Evolutionary conservation across 1,139 yeast genomes (phyloP).

Genomic region (Lodderomyces pseudojiufengensis): DNA sequence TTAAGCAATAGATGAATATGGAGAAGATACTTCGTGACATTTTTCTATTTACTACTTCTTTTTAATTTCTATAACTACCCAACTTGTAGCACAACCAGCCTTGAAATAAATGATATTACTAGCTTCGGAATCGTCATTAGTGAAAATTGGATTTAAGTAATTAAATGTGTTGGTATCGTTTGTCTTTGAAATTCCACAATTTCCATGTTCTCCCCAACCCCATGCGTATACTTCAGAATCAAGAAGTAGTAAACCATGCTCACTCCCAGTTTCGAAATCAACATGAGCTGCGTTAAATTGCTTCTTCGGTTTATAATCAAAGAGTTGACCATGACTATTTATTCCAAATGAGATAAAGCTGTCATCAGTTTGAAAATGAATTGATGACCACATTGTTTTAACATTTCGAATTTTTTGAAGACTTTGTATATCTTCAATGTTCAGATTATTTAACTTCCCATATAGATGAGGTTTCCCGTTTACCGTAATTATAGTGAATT

Average conservation of each 20-base stretch:
- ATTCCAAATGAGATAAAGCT: slow-evolving; percentile 59
- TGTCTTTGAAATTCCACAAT: slow-evolving; percentile 57
- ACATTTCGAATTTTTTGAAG: slow-evolving; percentile 13
- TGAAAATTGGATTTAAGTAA: slow-evolving; percentile 36
- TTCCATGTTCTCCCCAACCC: slow-evolving; percentile 99
- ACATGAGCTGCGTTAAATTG: no score
- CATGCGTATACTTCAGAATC: slow-evolving; percentile 54
- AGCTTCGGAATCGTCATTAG: slow-evolving; percentile 10
- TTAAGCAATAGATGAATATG: slow-evolving; percentile 61
- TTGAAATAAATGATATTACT: slow-evolving; percentile 27
- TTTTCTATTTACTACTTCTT: slow-evolving; percentile 10
- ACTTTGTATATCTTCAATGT: neutral
- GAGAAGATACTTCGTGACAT: slow-evolving; percentile 79
- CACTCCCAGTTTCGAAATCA: slow-evolving; percentile 59
- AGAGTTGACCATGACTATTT: slow-evolving; percentile 69
- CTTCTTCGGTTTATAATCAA: slow-evolving; percentile 21
- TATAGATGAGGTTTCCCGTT: neutral
- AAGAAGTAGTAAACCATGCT: slow-evolving; percentile 60
- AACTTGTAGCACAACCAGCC: slow-evolving; percentile 45
- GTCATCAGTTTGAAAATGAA: slow-evolving; percentile 41
- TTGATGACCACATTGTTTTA: slow-evolving; percentile 78
- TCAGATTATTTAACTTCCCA: slow-evolving; percentile 1
- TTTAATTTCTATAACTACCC: slow-evolving; percentile 24
- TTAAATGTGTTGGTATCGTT: slow-evolving; percentile 30
- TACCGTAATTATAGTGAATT: slow-evolving; percentile 32